Percentiles rank a stretch among this genome's conserved stretches.
Evolutionary conservation across 2,329 filamentous ascomycete genomes (phyloP).

Genomic region (Colletotrichum musicola): DNA sequence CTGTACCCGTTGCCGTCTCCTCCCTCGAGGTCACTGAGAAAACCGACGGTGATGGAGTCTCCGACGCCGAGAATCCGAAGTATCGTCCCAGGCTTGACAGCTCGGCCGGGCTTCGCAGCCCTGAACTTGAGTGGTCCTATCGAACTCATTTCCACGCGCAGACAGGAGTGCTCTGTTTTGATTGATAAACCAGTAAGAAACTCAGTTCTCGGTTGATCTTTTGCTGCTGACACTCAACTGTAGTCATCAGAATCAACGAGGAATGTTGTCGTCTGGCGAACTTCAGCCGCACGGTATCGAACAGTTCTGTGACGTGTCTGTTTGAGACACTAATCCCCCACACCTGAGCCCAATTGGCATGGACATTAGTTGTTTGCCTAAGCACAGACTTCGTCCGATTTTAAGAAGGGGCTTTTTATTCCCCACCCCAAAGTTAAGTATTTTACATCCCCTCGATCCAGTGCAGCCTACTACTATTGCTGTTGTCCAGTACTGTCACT

Average conservation of each 20-base stretch:
- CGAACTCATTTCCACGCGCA: neutral
- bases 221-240: too few relatives aligned
- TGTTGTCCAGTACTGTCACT: too few relatives aligned
- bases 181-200: too few relatives aligned
- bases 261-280: neutral
- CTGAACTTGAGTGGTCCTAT: constrained; percentile 14
- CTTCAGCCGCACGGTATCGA: neutral
- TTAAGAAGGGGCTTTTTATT: neutral
- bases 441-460: too few relatives aligned
- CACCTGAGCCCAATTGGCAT: neutral
- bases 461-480: too few relatives aligned
- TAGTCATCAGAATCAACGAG: too few relatives aligned
- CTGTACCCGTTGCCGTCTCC: constrained; percentile 54
- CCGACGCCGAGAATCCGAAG: constrained; percentile 53
- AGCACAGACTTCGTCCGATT: neutral
- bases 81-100: constrained; percentile 44
- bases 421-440: too few relatives aligned
- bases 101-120: constrained; percentile 11
- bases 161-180: neutral
- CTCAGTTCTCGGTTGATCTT: too few relatives aligned
- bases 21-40: constrained; percentile 35
- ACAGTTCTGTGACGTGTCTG: constrained; percentile 8
- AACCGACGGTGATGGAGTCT: constrained; percentile 53
- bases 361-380: neutral
- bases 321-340: constrained; percentile 16